phyloP scores from a whole-genome alignment of 176 grass and related monocot species.

The Luzula sylvatica region DNA sequence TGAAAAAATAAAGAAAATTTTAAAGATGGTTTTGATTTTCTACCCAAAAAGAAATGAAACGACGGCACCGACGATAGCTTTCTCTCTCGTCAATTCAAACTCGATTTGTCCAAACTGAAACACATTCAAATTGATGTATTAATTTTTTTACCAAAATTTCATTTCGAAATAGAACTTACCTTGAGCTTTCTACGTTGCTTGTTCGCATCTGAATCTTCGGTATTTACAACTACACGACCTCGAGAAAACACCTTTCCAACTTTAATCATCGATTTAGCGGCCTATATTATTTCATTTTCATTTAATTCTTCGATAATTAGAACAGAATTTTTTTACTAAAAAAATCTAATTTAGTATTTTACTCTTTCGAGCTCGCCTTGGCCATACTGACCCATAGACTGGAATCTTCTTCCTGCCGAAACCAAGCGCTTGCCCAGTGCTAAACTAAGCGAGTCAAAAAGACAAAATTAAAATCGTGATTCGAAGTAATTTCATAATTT shows the following conservation, averaged over 20 bases:
- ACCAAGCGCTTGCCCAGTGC: conserved; percentile 79
- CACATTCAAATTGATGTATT: conserved; percentile 4
- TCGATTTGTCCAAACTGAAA: conserved; percentile 72
- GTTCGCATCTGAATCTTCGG: conserved; percentile 37
- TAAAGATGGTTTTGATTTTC: background rate
- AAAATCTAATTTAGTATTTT: background rate
- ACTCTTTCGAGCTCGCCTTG: conserved; percentile 67
- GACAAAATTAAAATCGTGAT: conserved; percentile 4
- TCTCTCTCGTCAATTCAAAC: conserved; percentile 54
- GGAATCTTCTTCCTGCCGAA: conserved; percentile 67
- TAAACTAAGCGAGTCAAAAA: conserved; percentile 48
- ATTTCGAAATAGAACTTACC: no score
- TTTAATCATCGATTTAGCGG: conserved; percentile 74
- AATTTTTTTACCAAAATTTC: no score
- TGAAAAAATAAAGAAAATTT: conserved; percentile 2
- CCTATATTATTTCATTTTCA: no score
- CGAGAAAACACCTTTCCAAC: conserved; percentile 52
- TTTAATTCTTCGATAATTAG: no score
- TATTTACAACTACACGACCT: conserved; percentile 31
- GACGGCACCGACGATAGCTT: conserved; percentile 54
- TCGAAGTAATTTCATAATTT: no score
- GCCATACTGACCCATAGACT: conserved; percentile 58
- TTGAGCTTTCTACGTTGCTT: conserved; percentile 57
- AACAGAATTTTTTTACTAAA: conserved; percentile 4
- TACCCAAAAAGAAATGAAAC: conserved; percentile 63